A percentile compares a stretch with the other conserved stretches of the same genome.
phyloP scores from a whole-genome alignment of 768 basidiomycete species.

The Gymnopilus junonius region DNA sequence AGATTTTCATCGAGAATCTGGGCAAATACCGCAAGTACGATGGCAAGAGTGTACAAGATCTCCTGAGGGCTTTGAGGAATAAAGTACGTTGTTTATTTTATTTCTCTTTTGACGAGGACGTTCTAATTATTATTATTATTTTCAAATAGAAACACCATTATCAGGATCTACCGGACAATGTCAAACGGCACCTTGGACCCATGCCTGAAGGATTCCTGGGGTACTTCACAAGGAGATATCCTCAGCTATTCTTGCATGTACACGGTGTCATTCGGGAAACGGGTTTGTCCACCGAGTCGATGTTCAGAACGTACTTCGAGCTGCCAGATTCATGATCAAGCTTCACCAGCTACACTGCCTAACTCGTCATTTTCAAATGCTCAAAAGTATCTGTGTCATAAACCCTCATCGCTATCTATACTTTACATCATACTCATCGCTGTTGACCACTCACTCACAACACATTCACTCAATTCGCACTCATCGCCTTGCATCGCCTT shows the following conservation, averaged over 20 bases:
- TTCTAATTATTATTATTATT: conserved; percentile 1
- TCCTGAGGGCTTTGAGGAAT: conserved; percentile 91
- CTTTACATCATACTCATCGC: background rate
- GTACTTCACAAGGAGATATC: conserved; percentile 96
- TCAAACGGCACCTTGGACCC: conserved; percentile 85
- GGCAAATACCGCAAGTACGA: conserved; percentile 99
- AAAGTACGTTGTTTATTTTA: conserved; percentile 63
- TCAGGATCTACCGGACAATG: conserved; percentile 93
- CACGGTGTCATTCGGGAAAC: conserved; percentile 79
- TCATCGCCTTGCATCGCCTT: background rate
- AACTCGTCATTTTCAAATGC: background rate
- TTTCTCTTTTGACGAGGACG: background rate
- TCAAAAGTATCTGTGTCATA: background rate
- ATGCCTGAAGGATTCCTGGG: conserved; percentile 92
- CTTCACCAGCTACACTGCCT: background rate
- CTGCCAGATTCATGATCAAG: conserved; percentile 43
- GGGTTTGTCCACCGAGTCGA: conserved; percentile 78
- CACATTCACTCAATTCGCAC: background rate
- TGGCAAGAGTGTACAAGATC: conserved; percentile 86
- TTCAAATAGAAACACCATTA: conserved; percentile 89
- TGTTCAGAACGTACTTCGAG: conserved; percentile 92
- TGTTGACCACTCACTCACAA: background rate
- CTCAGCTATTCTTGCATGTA: conserved; percentile 89
- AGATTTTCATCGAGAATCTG: conserved; percentile 88
- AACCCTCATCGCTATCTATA: background rate